Evolutionary conservation across 306 rosid species (phyloP).

Genomic region (Vigna angularis): DNA sequence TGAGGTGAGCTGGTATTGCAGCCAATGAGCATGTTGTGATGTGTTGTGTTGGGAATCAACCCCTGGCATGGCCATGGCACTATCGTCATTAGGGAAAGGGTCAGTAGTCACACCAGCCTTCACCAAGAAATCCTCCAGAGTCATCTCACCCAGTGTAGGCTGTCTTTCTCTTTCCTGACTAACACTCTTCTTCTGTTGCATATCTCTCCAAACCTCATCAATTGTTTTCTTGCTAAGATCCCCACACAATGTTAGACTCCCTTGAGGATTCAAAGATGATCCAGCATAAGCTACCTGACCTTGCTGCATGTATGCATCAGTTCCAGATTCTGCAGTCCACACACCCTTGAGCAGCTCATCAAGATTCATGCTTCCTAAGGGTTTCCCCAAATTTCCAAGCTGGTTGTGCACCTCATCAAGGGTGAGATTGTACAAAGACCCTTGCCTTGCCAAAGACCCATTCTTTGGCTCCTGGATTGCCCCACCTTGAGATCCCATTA

Average conservation of each 20-base stretch:
- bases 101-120: constrained; percentile 87
- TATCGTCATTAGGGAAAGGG: constrained; percentile 52
- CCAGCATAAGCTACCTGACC: constrained; percentile 54
- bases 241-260: constrained; percentile 67
- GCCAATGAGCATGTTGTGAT: constrained; percentile 73
- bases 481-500: constrained; percentile 91
- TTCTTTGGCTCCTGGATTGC: constrained; percentile 65
- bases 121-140: constrained; percentile 92
- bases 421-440: constrained; percentile 83
- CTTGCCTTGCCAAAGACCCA: constrained; percentile 66
- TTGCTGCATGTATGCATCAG: constrained; percentile 46
- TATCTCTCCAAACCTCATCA: constrained; percentile 97
- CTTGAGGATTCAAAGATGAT: constrained; percentile 65
- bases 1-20: constrained; percentile 61
- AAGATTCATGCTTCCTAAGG: constrained; percentile 94
- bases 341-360: constrained; percentile 93
- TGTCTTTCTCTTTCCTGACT: constrained; percentile 67
- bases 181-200: constrained; percentile 67
- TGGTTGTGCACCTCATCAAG: constrained; percentile 96
- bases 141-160: constrained; percentile 91
- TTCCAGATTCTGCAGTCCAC: constrained; percentile 73
- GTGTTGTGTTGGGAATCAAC: constrained; percentile 56
- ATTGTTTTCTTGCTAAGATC: constrained; percentile 89
- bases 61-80: constrained; percentile 46
- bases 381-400: constrained; percentile 94